phyloP scores from a whole-genome alignment of 306 rosid species.

The Spatholobus suberectus region DNA sequence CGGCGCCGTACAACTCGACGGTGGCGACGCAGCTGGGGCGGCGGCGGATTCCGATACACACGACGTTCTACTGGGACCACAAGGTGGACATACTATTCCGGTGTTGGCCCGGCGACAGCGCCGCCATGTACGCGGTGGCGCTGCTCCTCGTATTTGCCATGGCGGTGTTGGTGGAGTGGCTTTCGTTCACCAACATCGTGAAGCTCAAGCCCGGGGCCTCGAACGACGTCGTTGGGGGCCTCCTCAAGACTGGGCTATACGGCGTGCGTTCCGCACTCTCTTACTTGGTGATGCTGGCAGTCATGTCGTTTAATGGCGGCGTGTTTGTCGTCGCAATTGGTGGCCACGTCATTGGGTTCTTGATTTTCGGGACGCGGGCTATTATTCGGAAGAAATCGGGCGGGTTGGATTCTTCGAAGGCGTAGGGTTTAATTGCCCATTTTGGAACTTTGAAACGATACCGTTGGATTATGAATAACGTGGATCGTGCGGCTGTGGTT shows the following conservation, averaged over 20 bases:
- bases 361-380: constrained; percentile 45
- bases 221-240: constrained; percentile 37
- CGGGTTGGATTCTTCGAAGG: constrained; percentile 36
- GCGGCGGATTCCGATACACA: constrained; percentile 55
- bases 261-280: constrained; percentile 55
- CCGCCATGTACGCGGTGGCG: constrained; percentile 69
- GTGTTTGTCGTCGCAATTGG: constrained; percentile 66
- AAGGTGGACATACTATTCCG: constrained; percentile 59
- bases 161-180: constrained; percentile 75
- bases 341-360: constrained; percentile 59
- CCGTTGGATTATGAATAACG: constrained; percentile 19
- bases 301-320: constrained; percentile 78
- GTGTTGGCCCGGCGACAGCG: constrained; percentile 68
- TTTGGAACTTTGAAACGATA: neutral
- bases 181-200: constrained; percentile 48
- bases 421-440: neutral
- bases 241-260: constrained; percentile 54
- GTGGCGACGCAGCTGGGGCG: constrained; percentile 42
- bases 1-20: constrained; percentile 48
- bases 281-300: constrained; percentile 72
- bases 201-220: constrained; percentile 43
- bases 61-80: constrained; percentile 67
- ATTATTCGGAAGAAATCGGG: constrained; percentile 1
- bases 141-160: constrained; percentile 59
- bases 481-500: neutral